phyloP scores from a whole-genome alignment of 306 rosid genomes.

The Pterocarpus santalinus region DNA sequence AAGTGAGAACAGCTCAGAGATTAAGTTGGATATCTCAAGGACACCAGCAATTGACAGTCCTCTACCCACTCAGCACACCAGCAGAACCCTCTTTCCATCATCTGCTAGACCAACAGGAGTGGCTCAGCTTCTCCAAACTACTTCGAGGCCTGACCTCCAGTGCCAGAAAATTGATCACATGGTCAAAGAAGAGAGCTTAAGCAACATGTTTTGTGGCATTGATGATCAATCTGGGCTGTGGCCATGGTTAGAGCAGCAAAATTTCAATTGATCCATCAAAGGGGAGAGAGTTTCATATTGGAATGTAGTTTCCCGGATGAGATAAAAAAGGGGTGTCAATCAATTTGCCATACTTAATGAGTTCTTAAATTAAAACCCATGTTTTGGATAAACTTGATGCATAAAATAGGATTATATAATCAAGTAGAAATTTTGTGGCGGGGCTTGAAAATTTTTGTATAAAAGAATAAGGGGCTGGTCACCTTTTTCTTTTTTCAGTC shows the following conservation, averaged over 20 bases:
- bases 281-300: not conserved
- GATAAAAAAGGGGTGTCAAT: conserved; percentile 30
- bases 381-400: conserved; percentile 62
- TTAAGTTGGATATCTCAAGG: conserved; percentile 83
- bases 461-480: conserved; percentile 57
- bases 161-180: conserved; percentile 73
- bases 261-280: conserved; percentile 65
- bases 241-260: conserved; percentile 96
- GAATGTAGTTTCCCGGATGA: conserved; percentile 34
- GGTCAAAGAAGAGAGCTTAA: conserved; percentile 78
- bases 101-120: conserved; percentile 62
- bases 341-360: conserved; percentile 52
- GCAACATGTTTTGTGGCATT: conserved; percentile 85
- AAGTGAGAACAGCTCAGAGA: conserved; percentile 91
- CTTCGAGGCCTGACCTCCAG: conserved; percentile 72
- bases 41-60: conserved; percentile 85
- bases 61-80: conserved; percentile 59
- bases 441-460: conserved; percentile 41
- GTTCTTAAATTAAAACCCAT: conserved; percentile 48
- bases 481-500: conserved; percentile 31
- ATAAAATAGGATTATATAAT: conserved; percentile 59
- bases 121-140: conserved; percentile 78
- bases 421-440: conserved; percentile 57
- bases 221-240: conserved; percentile 90
- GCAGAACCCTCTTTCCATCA: conserved; percentile 70